Percentiles rank a stretch among this genome's conserved stretches.
phyloP scores from a whole-genome alignment of 768 basidiomycete genomes.

The Leucosporidium scottii region DNA sequence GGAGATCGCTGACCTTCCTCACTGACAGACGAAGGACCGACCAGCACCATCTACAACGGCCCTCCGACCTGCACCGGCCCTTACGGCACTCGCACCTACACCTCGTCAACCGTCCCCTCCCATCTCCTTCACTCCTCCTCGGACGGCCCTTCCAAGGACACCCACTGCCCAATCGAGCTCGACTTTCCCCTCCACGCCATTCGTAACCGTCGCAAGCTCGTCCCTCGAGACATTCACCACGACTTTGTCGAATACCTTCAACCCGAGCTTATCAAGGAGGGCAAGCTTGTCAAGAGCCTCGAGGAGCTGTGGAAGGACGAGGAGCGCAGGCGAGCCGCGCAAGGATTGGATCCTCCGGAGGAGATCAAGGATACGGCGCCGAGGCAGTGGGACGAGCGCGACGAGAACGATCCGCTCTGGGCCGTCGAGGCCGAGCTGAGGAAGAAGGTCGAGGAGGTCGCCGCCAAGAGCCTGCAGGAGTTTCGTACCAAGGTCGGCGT shows the following conservation, averaged over 20 bases:
- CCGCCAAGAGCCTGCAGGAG: slow-evolving; percentile 49
- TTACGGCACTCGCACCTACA: slow-evolving; percentile 34
- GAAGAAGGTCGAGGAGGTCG: slow-evolving; percentile 60
- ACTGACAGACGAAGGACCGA: slow-evolving; percentile 5
- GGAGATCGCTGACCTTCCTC: neutral
- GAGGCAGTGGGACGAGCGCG: slow-evolving; percentile 6
- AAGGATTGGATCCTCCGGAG: slow-evolving; percentile 28
- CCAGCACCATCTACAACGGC: slow-evolving; percentile 11
- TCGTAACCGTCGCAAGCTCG: slow-evolving; percentile 66
- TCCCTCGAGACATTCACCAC: slow-evolving; percentile 62
- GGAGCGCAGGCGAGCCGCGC: slow-evolving; percentile 54
- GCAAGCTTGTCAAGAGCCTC: slow-evolving; percentile 77
- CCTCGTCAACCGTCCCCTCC: slow-evolving; percentile 37
- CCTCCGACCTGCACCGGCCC: slow-evolving; percentile 14
- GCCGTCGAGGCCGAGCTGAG: slow-evolving; percentile 66
- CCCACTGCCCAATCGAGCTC: slow-evolving; percentile 58
- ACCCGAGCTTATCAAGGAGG: slow-evolving; percentile 48
- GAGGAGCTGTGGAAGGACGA: slow-evolving; percentile 97
- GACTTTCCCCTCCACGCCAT: slow-evolving; percentile 76
- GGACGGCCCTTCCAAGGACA: slow-evolving; percentile 40
- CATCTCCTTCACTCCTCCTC: slow-evolving; percentile 36
- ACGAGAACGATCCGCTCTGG: slow-evolving; percentile 50
- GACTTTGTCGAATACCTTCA: slow-evolving; percentile 55
- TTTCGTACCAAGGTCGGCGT: slow-evolving; percentile 35
- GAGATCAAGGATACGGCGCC: slow-evolving; percentile 18